Evolutionary conservation across 1,284 basidiomycete species (phyloP).

Genomic region (Crocinoboletus sp.): DNA sequence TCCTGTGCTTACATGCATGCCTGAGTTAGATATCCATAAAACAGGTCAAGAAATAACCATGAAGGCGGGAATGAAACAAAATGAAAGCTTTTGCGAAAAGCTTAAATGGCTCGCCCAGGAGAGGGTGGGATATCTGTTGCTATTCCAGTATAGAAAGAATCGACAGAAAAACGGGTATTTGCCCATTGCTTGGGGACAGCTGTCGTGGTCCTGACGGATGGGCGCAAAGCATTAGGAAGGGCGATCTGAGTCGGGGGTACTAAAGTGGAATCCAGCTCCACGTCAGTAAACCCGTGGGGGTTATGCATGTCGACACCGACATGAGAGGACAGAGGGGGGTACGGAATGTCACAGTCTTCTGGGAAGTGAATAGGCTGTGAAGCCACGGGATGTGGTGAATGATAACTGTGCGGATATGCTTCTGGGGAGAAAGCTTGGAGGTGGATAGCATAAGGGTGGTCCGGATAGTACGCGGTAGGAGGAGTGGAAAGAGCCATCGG

Average conservation of each 20-base stretch:
- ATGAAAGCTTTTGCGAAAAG: slow-evolving; percentile 3
- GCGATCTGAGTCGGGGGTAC: background rate
- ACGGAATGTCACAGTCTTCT: slow-evolving; percentile 18
- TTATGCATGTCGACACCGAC: slow-evolving; percentile 11
- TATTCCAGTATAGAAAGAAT: slow-evolving; percentile 30
- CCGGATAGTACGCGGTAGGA: slow-evolving; percentile 24
- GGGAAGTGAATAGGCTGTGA: slow-evolving; percentile 21
- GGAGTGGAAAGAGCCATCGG: slow-evolving; percentile 20
- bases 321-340: slow-evolving; percentile 7
- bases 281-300: slow-evolving; percentile 8
- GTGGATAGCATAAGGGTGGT: slow-evolving; percentile 19
- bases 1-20: slow-evolving; percentile 4
- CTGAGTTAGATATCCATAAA: slow-evolving; percentile 25
- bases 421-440: slow-evolving; percentile 14
- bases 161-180: slow-evolving; percentile 22
- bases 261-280: slow-evolving; percentile 10
- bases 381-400: slow-evolving; percentile 2
- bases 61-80: background rate
- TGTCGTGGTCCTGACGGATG: slow-evolving; percentile 7
- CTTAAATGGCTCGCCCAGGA: slow-evolving; percentile 20
- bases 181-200: slow-evolving; percentile 8
- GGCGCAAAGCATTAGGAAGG: slow-evolving; percentile 17
- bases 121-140: slow-evolving; percentile 6
- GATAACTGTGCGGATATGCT: background rate
- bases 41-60: slow-evolving; percentile 1